Evolutionary conservation across 2,329 filamentous ascomycete genomes (phyloP).

Genomic region (Alternaria triticina): DNA sequence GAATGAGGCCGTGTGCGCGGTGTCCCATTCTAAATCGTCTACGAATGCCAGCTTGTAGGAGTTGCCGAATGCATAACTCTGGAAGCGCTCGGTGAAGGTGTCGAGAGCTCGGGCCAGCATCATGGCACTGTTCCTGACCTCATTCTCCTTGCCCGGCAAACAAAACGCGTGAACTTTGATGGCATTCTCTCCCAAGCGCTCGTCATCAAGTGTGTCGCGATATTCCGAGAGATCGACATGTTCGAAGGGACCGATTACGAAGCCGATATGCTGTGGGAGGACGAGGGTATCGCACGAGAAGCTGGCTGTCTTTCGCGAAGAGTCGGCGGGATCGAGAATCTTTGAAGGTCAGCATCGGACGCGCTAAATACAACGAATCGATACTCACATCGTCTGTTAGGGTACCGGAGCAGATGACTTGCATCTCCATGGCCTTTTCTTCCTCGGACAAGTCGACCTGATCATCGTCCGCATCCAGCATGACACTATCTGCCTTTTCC

Average conservation of each 20-base stretch:
- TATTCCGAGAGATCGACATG: slow-evolving; percentile 89
- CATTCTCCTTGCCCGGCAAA: slow-evolving; percentile 79
- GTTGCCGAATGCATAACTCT: slow-evolving; percentile 81
- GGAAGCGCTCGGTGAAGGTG: slow-evolving; percentile 85
- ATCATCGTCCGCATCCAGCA: slow-evolving; percentile 47
- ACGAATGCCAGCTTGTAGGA: slow-evolving; percentile 95
- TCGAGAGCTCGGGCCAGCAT: slow-evolving; percentile 87
- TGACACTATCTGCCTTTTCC: slow-evolving; percentile 41
- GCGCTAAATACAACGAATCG: neutral
- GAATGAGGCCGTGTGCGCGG: slow-evolving; percentile 78
- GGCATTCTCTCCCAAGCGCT: slow-evolving; percentile 85
- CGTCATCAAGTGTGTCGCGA: slow-evolving; percentile 88
- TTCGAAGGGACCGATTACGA: slow-evolving; percentile 93
- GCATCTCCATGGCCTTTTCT: slow-evolving; percentile 86
- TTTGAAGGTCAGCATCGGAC: slow-evolving; percentile 26
- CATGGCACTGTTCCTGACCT: slow-evolving; percentile 85
- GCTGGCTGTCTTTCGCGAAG: slow-evolving; percentile 83
- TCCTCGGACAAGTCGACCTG: slow-evolving; percentile 66
- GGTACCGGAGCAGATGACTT: slow-evolving; percentile 88
- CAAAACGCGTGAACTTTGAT: slow-evolving; percentile 92
- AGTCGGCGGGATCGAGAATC: slow-evolving; percentile 74
- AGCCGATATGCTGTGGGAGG: slow-evolving; percentile 87
- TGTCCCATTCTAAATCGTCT: slow-evolving; percentile 81
- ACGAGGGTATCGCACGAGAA: slow-evolving; percentile 74
- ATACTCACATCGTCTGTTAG: slow-evolving; percentile 73